Evolutionary conservation across 75 land plant species (phyloP).

Genomic region (Sequoia sempervirens): DNA sequence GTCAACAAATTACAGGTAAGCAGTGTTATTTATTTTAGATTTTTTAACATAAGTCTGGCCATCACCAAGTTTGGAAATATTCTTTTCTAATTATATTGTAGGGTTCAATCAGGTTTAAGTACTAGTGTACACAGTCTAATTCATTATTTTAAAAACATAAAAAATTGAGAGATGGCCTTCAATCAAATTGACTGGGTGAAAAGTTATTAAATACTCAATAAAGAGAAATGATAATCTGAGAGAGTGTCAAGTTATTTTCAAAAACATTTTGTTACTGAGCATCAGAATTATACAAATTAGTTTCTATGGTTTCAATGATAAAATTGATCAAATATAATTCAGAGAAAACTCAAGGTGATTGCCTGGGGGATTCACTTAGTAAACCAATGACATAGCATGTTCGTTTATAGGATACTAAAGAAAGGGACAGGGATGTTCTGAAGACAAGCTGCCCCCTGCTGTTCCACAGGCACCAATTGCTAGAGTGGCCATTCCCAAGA

Average conservation of each 20-base stretch:
- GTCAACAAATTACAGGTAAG: conserved; percentile 88
- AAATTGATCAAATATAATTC: not conserved
- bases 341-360: not conserved
- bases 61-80: not conserved
- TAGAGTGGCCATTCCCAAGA: no score
- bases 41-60: not conserved
- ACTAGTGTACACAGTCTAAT: not conserved
- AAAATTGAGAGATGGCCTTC: not conserved
- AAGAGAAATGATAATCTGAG: not conserved
- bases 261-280: not conserved
- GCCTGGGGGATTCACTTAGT: no score
- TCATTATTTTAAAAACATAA: not conserved
- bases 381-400: no score
- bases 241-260: not conserved
- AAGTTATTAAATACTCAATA: not conserved
- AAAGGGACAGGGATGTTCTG: no score
- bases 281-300: not conserved
- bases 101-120: not conserved
- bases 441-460: no score
- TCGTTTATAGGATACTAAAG: no score
- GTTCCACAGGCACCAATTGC: no score
- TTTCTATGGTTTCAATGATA: not conserved
- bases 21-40: not conserved
- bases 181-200: not conserved
- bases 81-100: not conserved